Base-by-base conservation (phyloP, 2,329 filamentous ascomycete genomes). In the Aspergillus sp. region DNA sequence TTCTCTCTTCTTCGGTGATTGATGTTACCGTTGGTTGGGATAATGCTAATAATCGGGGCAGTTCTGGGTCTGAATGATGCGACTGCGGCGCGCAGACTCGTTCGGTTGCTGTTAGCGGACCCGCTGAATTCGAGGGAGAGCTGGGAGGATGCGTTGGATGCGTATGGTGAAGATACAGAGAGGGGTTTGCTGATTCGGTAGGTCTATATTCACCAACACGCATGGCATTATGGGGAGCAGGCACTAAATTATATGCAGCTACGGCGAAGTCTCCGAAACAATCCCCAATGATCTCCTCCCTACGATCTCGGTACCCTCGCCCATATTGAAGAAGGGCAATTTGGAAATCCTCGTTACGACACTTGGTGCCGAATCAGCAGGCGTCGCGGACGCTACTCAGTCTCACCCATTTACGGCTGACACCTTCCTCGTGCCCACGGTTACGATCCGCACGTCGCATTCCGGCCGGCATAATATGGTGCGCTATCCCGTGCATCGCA, bases 401-500 rank as follows among this genome's bases (percentile, higher is more conserved):
- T 36, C 32, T 36, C 32, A 13, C 4, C 10, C 32, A 13, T 79
- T 83, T 58, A 74, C 79, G 10, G 74, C 78, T 36, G 89, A 93
- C 63, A 81, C 86, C 0, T 80, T 93, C 11, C 82, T 96, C n/a
- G 88, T 91, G 17, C 92, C 92, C 2, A 83, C 83, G 0, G 83
- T 96, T 36, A 87, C 90, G 19, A 90, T 91, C 44, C 86, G 85
- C 1, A 83, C 81, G 5, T 87, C 89, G 13, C 83, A 82, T 62
- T 86, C 85, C 15, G 87, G 88, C 8, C 82, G 86, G 62, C 83
- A 86, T 59, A 87, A 87, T 11, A 84, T 87, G 15, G 82, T 95
- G 44, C 86, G 87, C 6, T 92, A 91, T 48, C 93, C 94, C 0
- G 92, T 97, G 1, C 94, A 98, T 72, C 90, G 88, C 71, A 86